Conservation (phyloP, 495 filamentous ascomycete genomes). For the Massariosphaeria phaeospora region DNA sequence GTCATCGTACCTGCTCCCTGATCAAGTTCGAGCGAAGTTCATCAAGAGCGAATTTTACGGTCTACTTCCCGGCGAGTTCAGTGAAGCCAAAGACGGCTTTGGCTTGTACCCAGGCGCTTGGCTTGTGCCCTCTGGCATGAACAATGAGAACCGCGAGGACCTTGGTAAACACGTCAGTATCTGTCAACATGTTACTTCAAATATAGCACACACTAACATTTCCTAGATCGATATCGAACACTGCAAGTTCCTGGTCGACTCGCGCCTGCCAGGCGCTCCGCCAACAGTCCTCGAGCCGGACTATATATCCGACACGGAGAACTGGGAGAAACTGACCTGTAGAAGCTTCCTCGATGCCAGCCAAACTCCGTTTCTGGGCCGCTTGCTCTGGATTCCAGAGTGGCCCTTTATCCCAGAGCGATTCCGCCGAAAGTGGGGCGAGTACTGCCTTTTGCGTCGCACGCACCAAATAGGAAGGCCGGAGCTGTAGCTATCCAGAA, state of each 20-base stretch:
- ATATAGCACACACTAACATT: neutral
- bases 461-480: conserved; percentile 10
- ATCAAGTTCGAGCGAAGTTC: conserved; percentile 74
- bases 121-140: conserved; percentile 77
- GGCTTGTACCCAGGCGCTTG: conserved; percentile 72
- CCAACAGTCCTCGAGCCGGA: conserved; percentile 63
- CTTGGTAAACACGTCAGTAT: conserved; percentile 72
- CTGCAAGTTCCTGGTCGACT: conserved; percentile 86
- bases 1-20: conserved; percentile 82
- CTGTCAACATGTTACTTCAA: neutral
- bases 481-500: neutral
- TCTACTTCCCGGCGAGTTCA: conserved; percentile 86
- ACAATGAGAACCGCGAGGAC: conserved; percentile 87
- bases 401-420: conserved; percentile 61
- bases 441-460: conserved; percentile 66
- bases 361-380: conserved; percentile 64
- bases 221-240: conserved; percentile 58
- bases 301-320: conserved; percentile 60
- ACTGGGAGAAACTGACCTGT: conserved; percentile 74
- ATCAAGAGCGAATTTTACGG: conserved; percentile 85
- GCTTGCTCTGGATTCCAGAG: conserved; percentile 81
- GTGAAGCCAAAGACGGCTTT: conserved; percentile 57
- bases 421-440: conserved; percentile 69
- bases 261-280: conserved; percentile 59
- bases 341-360: conserved; percentile 74